Evolutionary conservation across 2,329 filamentous ascomycete genomes (phyloP).

Genomic region (Cadophora malorum): DNA sequence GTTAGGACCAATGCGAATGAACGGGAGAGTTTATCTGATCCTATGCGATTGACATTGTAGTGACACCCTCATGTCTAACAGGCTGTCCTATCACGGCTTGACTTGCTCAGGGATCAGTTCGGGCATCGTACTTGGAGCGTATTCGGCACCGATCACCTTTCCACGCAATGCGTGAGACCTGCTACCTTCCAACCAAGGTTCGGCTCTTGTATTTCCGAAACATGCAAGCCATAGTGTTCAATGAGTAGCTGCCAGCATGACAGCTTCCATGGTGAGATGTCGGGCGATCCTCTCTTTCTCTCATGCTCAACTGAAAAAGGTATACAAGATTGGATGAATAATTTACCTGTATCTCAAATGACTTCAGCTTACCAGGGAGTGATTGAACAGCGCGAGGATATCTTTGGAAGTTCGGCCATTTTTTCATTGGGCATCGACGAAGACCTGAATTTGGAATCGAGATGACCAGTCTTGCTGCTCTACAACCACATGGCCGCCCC

Average conservation of each 20-base stretch:
- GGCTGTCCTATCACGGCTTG: too few species aligned
- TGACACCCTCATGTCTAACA: too few species aligned
- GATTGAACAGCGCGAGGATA: not conserved
- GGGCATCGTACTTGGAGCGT: not conserved
- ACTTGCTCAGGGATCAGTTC: too few species aligned
- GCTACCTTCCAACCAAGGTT: not conserved
- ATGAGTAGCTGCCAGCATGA: not conserved
- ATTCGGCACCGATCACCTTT: not conserved
- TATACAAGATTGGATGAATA: not conserved
- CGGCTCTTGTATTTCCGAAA: not conserved
- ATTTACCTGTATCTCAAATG: not conserved
- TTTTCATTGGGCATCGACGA: not conserved
- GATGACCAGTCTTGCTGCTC: not conserved
- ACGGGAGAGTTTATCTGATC: too few species aligned
- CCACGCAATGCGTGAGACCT: not conserved
- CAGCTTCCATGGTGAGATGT: not conserved
- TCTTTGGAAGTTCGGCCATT: not conserved
- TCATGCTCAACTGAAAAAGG: not conserved
- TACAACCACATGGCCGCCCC: not conserved
- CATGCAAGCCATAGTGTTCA: not conserved
- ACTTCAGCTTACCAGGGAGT: not conserved
- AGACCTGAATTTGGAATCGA: not conserved
- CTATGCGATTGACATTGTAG: too few species aligned
- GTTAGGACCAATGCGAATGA: too few species aligned
- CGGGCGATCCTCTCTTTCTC: not conserved